These are phyloP conservation scores for Torulaspora pretoriensis DNA, from an alignment of 1,139 yeast genomes.

Conservation along the genomic window DNA sequence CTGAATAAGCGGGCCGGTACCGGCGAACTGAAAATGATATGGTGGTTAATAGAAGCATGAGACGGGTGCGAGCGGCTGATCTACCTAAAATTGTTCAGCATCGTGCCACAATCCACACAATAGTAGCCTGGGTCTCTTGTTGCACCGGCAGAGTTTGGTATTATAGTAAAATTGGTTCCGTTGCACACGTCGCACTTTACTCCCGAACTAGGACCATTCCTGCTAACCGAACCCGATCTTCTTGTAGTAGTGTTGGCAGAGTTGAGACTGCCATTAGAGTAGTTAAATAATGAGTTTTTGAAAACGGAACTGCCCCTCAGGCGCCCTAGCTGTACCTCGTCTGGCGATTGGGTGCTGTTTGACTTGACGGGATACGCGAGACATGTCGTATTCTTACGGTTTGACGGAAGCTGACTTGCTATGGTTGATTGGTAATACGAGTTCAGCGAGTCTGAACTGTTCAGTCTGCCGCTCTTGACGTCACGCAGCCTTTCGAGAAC, in stretches of 20 bases:
- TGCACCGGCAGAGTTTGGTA: conserved; percentile 11
- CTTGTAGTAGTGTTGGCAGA: conserved; percentile 13
- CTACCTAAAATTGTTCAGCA: conserved; percentile 25
- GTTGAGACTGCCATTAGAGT: conserved; percentile 14
- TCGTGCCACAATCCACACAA: conserved; percentile 28
- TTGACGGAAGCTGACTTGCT: neutral
- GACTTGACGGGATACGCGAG: neutral
- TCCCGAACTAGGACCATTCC: conserved; percentile 12
- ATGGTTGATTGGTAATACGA: conserved; percentile 1
- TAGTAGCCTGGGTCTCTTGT: conserved; percentile 17
- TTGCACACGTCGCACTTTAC: conserved; percentile 38
- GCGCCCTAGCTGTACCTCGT: conserved; percentile 6
- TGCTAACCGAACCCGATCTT: conserved; percentile 10
- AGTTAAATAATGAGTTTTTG: conserved; percentile 16
- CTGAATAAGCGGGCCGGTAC: conserved; percentile 7
- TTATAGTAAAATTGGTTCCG: conserved; percentile 35
- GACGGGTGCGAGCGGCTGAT: neutral
- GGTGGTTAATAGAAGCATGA: neutral
- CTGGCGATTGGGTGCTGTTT: neutral
- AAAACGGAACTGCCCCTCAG: conserved; percentile 22
- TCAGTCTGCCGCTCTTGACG: conserved; percentile 6
- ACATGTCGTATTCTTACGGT: neutral
- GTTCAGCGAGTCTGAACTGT: conserved; percentile 14
- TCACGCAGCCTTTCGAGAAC: conserved; percentile 26
- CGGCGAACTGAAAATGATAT: neutral